A percentile compares a stretch with the other conserved stretches of the same genome.
Evolutionary conservation across 257 asterid species (phyloP).

Genomic region (Solanum paucissectum): DNA sequence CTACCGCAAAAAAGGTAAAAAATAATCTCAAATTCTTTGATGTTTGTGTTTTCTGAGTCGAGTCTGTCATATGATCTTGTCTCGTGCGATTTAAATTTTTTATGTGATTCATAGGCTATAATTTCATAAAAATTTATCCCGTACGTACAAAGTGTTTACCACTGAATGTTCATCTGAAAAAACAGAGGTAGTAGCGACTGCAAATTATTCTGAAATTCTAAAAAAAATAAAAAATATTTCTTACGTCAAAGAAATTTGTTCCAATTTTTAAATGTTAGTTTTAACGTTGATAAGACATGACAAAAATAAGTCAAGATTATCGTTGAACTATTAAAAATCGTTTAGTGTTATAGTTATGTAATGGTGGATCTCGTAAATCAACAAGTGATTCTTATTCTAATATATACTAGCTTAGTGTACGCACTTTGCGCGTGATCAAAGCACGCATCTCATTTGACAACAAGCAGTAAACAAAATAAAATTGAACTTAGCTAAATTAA

Average conservation of each 20-base stretch:
- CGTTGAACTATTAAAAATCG: neutral
- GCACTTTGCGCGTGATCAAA: neutral
- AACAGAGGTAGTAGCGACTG: no score
- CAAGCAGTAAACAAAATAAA: no score
- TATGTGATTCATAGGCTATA: neutral
- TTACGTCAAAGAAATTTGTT: neutral
- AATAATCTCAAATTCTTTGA: neutral
- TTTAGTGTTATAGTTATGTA: neutral
- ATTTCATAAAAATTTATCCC: accelerated
- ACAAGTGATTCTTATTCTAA: neutral
- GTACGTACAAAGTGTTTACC: no score
- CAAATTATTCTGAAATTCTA: no score
- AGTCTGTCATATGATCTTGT: no score
- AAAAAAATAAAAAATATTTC: neutral
- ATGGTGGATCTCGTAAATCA: neutral
- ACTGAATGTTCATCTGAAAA: no score
- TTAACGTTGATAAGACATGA: neutral
- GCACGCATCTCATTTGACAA: no score
- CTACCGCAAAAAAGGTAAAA: neutral
- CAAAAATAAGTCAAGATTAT: neutral
- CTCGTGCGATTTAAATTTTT: neutral
- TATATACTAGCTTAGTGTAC: neutral
- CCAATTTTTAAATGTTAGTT: neutral
- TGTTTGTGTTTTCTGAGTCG: neutral
- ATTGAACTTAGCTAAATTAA: neutral